Base-by-base conservation (phyloP, 805 yeast species). In the Lipomyces chichibuensis region DNA sequence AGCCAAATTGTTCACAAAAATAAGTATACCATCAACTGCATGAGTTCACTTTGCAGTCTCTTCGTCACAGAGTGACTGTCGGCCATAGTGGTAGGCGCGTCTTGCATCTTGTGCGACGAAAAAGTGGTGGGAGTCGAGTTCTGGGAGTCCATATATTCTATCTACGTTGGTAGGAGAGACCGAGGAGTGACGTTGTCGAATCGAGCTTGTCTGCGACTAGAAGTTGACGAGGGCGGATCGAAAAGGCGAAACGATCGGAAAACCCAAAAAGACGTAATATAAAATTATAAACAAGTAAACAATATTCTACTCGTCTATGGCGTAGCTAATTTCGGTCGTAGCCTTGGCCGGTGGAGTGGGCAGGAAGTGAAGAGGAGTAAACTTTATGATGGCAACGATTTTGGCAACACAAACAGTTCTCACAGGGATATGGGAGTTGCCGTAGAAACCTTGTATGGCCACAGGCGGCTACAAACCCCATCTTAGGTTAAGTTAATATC, bases 41-140 rank as follows among this genome's bases (percentile, higher is more conserved):
- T 81, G 60, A 85, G 77, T 75, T 85, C 87, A 66, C 78, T 82
- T 67, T 83, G 87, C 33, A 84, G 77, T 43, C 87, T 77, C 68
- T 83, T 84, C 13, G 85, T 79, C 53, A 83, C 87, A 13, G 84
- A 80, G 69, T 80, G 84, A 62, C 83, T 81, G 63, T 79, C 83
- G 29, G 79, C 79, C 8, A 71, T 70, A 43, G 59, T 29, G 5
- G 71, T 65, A 9, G 67, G 67, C 2, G 65, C 58, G 35, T 66
- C 71, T 52, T 69, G 69, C 67, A 69, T 63, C 58, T 70, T 70
- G 58, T 60, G 64, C 20, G 72, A 65, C 27, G 70, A 56, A 62
- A 66, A 37, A 25, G 68, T n/a, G 3, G 69, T 57, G 51, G 71
- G 63, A 25, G 59, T 60, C 17, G 74, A 63, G 68, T 65, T 68